phyloP scores from a whole-genome alignment of 1,284 basidiomycete genomes.

The Fereydounia khargensis region DNA sequence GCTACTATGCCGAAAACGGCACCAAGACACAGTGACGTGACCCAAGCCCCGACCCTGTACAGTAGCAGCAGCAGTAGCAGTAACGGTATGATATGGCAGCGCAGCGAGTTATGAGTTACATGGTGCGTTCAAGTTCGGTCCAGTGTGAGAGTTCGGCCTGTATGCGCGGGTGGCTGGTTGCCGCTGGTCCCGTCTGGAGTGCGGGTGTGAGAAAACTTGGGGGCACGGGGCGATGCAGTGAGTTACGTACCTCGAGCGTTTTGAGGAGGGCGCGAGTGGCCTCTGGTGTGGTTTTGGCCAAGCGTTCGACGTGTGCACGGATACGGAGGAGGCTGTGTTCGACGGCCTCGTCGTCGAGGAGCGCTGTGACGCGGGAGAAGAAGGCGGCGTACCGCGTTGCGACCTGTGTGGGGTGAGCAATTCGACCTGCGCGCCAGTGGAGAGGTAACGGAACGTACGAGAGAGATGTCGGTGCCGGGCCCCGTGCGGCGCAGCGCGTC shows the following conservation, averaged over 20 bases:
- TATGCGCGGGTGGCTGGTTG: too few species aligned
- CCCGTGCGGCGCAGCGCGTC: conserved; percentile 10
- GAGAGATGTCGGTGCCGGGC: conserved; percentile 3
- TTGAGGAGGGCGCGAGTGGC: too few species aligned
- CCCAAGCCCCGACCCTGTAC: too few species aligned
- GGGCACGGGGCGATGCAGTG: conserved; percentile 2
- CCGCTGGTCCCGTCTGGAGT: too few species aligned
- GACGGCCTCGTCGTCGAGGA: conserved; percentile 5
- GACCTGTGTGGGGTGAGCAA: background rate
- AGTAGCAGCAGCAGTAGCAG: too few species aligned
- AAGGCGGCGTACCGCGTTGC: conserved; percentile 12
- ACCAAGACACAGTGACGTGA: too few species aligned
- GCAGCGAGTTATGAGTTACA: too few species aligned
- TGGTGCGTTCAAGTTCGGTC: conserved; percentile 8
- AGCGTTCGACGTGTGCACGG: too few species aligned
- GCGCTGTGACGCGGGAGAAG: conserved; percentile 14
- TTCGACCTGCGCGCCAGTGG: too few species aligned
- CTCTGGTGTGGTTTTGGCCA: too few species aligned
- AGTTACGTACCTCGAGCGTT: too few species aligned
- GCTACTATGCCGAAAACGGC: conserved; percentile 21
- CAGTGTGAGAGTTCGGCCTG: conserved; percentile 34
- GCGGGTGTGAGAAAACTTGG: conserved; percentile 4
- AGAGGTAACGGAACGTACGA: background rate
- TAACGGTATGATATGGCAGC: too few species aligned
- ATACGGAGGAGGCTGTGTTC: conserved; percentile 9